Conservation (phyloP, 78 protist genomes). For the Tieghemostelium lacteum region DNA sequence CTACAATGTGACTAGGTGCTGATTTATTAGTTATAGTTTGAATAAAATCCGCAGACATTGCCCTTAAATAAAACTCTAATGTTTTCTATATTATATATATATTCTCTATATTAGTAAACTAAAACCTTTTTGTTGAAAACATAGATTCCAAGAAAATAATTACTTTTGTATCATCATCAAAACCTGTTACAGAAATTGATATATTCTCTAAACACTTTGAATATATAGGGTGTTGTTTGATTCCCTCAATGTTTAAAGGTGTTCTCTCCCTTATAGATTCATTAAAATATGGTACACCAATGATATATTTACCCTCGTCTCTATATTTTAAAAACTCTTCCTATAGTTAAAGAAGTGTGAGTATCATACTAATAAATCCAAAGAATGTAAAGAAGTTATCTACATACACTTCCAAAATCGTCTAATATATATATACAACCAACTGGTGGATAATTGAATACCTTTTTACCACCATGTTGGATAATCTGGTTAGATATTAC, state of each 20-base stretch:
- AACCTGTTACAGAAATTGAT: not conserved
- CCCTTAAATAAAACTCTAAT: not conserved
- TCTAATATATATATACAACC: conserved; percentile 1
- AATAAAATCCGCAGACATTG: not conserved
- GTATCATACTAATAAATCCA: not conserved
- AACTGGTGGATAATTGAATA: not conserved
- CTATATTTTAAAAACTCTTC: not conserved
- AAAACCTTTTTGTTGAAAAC: not conserved
- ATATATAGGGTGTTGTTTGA: not conserved
- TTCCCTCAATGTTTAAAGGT: not conserved
- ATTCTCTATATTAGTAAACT: not conserved
- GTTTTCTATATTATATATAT: not conserved
- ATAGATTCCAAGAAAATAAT: not conserved
- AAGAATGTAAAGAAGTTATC: not conserved
- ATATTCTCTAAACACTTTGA: conserved; percentile 6
- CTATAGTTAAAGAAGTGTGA: not conserved
- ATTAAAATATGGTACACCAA: not conserved
- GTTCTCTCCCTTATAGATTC: conserved; percentile 4
- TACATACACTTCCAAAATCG: not conserved
- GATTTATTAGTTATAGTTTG: not conserved
- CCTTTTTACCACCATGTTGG: conserved; percentile 26
- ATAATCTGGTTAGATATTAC: not conserved
- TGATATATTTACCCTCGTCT: not conserved
- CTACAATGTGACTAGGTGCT: too few species aligned
- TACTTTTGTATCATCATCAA: not conserved